phyloP scores from a whole-genome alignment of 169 alveolate genomes.

The Cryptosporidium ubiquitum region DNA sequence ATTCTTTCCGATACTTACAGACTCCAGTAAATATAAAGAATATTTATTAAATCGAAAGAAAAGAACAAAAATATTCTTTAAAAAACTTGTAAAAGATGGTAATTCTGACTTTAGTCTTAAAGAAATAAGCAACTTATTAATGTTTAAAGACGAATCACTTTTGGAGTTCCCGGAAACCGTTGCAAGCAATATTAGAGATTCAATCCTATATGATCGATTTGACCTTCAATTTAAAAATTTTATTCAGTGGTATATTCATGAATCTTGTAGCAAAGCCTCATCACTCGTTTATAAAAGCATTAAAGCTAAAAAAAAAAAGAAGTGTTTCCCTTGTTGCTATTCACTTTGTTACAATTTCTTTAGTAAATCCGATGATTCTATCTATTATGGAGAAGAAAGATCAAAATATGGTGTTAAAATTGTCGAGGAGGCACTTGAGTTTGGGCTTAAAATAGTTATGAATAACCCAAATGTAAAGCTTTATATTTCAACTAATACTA shows the following conservation, averaged over 20 bases:
- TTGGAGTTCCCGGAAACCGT: conserved; percentile 13
- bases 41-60: not conserved
- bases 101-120: not conserved
- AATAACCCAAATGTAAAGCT: conserved; percentile 5
- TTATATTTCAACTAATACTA: not conserved
- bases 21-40: not conserved
- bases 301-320: not conserved
- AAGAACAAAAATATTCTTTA: conserved; percentile 7
- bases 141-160: conserved; percentile 28
- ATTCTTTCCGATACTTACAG: conserved; percentile 7
- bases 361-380: not conserved
- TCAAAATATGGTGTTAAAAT: not conserved
- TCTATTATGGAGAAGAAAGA: not conserved
- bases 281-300: not conserved
- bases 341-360: not conserved
- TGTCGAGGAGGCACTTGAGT: conserved; percentile 41
- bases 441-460: conserved; percentile 16
- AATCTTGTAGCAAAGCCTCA: conserved; percentile 35
- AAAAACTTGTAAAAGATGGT: conserved; percentile 26
- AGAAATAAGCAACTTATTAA: conserved; percentile 22
- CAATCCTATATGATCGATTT: not conserved
- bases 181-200: conserved; percentile 5
- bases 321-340: not conserved
- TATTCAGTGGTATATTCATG: conserved; percentile 11
- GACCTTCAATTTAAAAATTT: conserved; percentile 51